phyloP scores from a whole-genome alignment of 2,329 filamentous ascomycete species.

The Calonectria pseudoreteaudii region DNA sequence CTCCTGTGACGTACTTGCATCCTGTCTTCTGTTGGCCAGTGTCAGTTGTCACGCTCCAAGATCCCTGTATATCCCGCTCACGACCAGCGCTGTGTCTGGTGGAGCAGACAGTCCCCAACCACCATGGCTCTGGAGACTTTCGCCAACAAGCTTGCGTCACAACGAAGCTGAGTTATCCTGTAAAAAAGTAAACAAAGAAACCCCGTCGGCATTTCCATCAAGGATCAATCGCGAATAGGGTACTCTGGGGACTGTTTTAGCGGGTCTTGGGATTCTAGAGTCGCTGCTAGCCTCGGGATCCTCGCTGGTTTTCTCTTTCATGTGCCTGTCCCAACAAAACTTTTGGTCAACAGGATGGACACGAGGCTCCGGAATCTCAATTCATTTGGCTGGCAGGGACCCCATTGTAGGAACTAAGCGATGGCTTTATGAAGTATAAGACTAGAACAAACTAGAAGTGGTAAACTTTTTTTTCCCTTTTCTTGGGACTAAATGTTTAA shows the following conservation, averaged over 20 bases:
- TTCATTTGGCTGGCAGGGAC: slow-evolving; percentile 13
- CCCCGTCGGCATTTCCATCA: slow-evolving; percentile 9
- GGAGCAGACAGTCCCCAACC: slow-evolving; percentile 8
- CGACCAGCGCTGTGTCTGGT: not conserved
- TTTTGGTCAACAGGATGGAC: slow-evolving; percentile 35
- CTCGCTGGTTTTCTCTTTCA: slow-evolving; percentile 36
- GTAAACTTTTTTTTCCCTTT: not conserved
- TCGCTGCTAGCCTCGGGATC: slow-evolving; percentile 41
- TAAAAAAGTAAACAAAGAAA: slow-evolving; percentile 2
- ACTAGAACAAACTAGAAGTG: not conserved
- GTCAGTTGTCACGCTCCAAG: not conserved
- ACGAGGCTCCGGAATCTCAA: slow-evolving; percentile 28
- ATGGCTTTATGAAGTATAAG: not conserved
- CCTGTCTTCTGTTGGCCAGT: not conserved
- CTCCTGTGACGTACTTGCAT: not conserved
- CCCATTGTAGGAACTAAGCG: not conserved
- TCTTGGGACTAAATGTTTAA: not conserved
- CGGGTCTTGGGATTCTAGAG: slow-evolving; percentile 35
- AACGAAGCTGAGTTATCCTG: not conserved
- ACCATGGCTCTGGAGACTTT: not conserved
- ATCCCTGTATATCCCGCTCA: slow-evolving; percentile 1
- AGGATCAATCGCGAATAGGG: slow-evolving; percentile 21
- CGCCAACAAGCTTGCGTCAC: slow-evolving; percentile 1
- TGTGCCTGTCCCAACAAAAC: slow-evolving; percentile 49
- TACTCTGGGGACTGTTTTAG: slow-evolving; percentile 19